Evolutionary conservation across 345 rosid genomes (phyloP), one percentile per base, ranked within the genome.

Genomic region (Carallia brachiata): DNA sequence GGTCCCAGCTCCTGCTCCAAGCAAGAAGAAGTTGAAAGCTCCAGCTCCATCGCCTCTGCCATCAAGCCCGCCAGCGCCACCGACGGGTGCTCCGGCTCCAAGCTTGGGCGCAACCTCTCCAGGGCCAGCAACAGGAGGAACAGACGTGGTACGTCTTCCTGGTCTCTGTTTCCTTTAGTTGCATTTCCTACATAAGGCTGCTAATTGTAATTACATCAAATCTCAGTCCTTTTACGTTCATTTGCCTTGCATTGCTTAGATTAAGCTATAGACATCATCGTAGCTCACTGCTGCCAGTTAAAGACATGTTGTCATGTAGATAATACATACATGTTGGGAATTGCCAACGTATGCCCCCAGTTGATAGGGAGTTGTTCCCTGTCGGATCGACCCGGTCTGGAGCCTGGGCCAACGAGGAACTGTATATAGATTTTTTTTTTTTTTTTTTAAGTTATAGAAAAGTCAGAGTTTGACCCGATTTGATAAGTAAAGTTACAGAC

Each of bases 1-100:
- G 31, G 88, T 82, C 54, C 93, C 96, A 0, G 86, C 86, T 63
- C 79, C 85, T 0, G 84, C 86, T 10, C 88, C 89, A 1, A 73
- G 84, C 61, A 83, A 64, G 63, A 73, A 70, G 78, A 83, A 81
- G 76, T 76, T 74, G 53, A 67, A 67, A 37, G 18, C 86, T 65
- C 89, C 86, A 0, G 75, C 93, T 23, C 84, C 75, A 0, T 80
- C 93, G 0, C 91, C 93, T 0, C 36, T 75, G 52, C 62, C 31
- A 0, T 68, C 60, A 52, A 87, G 87, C 66, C 88, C 96, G 0
- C 91, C 93, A 5, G 3, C 75, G 8, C 91, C 96, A 0, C 67
- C 84, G 0, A 62, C 73, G 0, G 83, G 34, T 7, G 91, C 90
- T 56, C 93, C 96, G 0, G 82, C 81, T 16, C 91, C 96, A 4